Percentiles rank a stretch among this genome's conserved stretches.
Conservation (phyloP, 257 asterid genomes). For the Nicotiana undulata region DNA sequence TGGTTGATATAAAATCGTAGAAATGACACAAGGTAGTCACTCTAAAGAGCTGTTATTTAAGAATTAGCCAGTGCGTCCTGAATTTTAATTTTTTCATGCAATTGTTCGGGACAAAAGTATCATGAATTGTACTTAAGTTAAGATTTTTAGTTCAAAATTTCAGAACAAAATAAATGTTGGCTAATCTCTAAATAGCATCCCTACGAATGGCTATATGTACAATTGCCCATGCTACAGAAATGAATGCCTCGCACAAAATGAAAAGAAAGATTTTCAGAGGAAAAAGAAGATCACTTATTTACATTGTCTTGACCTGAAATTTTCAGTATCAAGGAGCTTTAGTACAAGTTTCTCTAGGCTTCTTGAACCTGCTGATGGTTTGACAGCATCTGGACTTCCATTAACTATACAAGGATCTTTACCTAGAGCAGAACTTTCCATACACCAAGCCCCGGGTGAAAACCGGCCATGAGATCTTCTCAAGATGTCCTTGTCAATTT, state of each 20-base stretch:
- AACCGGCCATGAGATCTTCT: slow-evolving; percentile 33
- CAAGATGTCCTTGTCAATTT: slow-evolving; percentile 52
- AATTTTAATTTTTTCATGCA: too few relatives aligned
- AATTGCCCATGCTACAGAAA: too few relatives aligned
- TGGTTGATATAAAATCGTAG: too few relatives aligned
- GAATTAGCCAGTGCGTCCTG: too few relatives aligned
- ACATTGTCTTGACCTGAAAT: slow-evolving; percentile 80
- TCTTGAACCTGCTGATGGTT: slow-evolving; percentile 60
- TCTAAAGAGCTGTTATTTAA: too few relatives aligned
- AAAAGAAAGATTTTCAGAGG: neutral
- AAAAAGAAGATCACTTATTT: slow-evolving; percentile 31
- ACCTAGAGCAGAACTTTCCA: slow-evolving; percentile 31
- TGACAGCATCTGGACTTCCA: slow-evolving; percentile 50
- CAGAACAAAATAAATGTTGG: too few relatives aligned
- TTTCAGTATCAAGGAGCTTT: slow-evolving; percentile 63
- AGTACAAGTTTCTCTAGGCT: slow-evolving; percentile 67
- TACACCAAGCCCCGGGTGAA: slow-evolving; percentile 80
- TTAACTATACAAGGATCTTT: slow-evolving; percentile 44
- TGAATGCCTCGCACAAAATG: neutral
- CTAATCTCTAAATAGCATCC: too few relatives aligned
- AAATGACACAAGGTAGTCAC: too few relatives aligned
- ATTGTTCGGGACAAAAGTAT: too few relatives aligned
- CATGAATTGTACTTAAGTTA: too few relatives aligned
- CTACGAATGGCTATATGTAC: too few relatives aligned
- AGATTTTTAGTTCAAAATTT: too few relatives aligned